Conservation (phyloP, 1,284 basidiomycete species). For the Pisolithus thermaeus region DNA sequence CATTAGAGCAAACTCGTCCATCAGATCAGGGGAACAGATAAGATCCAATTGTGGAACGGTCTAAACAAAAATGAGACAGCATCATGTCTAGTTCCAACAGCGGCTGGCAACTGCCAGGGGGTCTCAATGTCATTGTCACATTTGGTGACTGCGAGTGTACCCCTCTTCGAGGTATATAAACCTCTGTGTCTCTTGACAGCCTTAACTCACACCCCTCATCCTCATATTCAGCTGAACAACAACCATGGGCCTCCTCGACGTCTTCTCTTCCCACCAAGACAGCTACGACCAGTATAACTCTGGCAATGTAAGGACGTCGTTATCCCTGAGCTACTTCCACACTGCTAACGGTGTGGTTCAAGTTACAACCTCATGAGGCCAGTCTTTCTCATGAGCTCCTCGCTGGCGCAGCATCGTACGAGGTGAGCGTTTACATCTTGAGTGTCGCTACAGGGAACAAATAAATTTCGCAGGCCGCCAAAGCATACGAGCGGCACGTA, state of each 20-base stretch:
- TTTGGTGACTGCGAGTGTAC: neutral
- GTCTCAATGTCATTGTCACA: neutral
- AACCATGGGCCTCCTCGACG: neutral
- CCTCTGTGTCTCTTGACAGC: neutral
- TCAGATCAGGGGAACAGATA: neutral
- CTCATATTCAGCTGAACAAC: neutral
- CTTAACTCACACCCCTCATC: neutral
- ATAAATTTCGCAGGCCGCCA: slow-evolving; percentile 38
- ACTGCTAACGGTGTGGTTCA: neutral
- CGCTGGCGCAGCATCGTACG: slow-evolving; percentile 49
- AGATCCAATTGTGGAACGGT: neutral
- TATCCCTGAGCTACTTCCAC: neutral
- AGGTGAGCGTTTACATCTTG: slow-evolving; percentile 24
- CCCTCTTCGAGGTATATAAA: neutral
- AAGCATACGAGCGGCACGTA: slow-evolving; percentile 49
- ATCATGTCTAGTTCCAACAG: neutral
- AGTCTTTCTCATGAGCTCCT: neutral
- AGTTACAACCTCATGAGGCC: neutral
- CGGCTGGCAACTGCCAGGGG: neutral
- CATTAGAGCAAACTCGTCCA: neutral
- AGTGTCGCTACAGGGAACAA: neutral
- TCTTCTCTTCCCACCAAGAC: neutral
- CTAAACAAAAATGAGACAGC: neutral
- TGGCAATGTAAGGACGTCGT: neutral
- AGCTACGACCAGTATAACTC: neutral